Conservation (phyloP, 2,329 filamentous ascomycete species). For the Xylaria sp. region DNA sequence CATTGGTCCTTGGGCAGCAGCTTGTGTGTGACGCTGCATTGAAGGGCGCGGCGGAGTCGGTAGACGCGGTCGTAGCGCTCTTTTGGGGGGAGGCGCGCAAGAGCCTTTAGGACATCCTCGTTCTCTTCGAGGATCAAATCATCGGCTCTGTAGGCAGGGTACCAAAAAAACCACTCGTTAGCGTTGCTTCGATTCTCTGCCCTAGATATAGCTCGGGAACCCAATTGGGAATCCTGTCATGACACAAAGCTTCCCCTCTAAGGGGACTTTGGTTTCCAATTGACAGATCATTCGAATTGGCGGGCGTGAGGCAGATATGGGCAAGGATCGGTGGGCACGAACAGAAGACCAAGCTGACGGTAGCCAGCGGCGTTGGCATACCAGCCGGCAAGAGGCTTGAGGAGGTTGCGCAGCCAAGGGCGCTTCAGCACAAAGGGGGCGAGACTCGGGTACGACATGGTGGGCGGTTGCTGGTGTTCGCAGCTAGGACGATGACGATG, state of each 20-base stretch:
- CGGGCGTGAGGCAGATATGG: neutral
- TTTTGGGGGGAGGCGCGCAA: conserved; percentile 90
- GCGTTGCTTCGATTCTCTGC: conserved; percentile 14
- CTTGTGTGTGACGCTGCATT: conserved; percentile 74
- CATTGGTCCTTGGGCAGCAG: conserved; percentile 71
- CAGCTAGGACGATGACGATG: conserved; percentile 31
- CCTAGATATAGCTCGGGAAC: neutral
- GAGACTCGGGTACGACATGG: conserved; percentile 74
- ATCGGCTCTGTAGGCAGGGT: conserved; percentile 75
- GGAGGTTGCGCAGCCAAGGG: conserved; percentile 83
- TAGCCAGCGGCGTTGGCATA: conserved; percentile 91
- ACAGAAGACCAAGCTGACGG: conserved; percentile 92
- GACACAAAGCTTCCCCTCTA: neutral
- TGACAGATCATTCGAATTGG: neutral
- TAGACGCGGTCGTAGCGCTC: conserved; percentile 97
- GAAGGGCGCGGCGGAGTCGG: conserved; percentile 94
- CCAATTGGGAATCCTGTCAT: conserved; percentile 16
- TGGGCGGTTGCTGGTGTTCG: conserved; percentile 46
- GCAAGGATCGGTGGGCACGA: conserved; percentile 49
- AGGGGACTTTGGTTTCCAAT: neutral
- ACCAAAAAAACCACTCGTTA: conserved; percentile 20
- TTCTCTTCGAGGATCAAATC: conserved; percentile 95
- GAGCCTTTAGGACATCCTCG: conserved; percentile 84
- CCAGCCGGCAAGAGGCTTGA: conserved; percentile 87
- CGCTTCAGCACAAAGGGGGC: conserved; percentile 82